Percentiles rank a stretch among this genome's conserved stretches.
phyloP scores from a whole-genome alignment of 805 yeast genomes.

The Wickerhamomyces bovis region DNA sequence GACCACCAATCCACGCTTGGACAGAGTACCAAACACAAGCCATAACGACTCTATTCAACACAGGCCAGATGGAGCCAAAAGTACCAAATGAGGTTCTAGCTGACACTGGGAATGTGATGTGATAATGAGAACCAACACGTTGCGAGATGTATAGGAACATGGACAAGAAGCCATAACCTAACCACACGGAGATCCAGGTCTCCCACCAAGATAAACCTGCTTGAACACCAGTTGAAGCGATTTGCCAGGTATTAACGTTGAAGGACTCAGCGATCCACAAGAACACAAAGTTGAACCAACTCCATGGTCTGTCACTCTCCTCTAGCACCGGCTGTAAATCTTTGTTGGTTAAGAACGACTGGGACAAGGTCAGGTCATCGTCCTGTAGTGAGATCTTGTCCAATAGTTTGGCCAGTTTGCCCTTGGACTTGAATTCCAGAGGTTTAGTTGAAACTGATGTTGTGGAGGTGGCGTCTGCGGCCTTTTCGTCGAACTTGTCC shows the following conservation, averaged over 20 bases:
- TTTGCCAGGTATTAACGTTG: constrained; percentile 87
- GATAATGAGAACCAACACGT: constrained; percentile 75
- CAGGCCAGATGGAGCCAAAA: constrained; percentile 84
- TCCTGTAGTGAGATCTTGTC: constrained; percentile 17
- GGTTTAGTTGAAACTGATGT: not conserved
- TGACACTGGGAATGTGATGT: constrained; percentile 78
- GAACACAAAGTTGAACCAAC: constrained; percentile 72
- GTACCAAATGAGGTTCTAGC: constrained; percentile 81
- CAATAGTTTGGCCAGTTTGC: constrained; percentile 3
- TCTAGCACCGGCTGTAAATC: constrained; percentile 76
- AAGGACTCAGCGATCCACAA: constrained; percentile 90
- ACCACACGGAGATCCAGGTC: constrained; percentile 83
- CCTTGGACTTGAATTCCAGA: not conserved
- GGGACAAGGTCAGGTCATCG: constrained; percentile 41
- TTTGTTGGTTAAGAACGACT: constrained; percentile 62
- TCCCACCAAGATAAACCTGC: constrained; percentile 88
- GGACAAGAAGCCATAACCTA: constrained; percentile 72
- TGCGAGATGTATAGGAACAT: constrained; percentile 68
- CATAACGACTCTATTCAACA: constrained; percentile 82
- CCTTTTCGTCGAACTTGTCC: not conserved
- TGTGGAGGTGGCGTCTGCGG: not conserved
- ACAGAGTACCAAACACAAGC: constrained; percentile 85
- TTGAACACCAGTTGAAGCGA: constrained; percentile 78
- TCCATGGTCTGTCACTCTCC: constrained; percentile 72
- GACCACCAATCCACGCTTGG: constrained; percentile 80